Evolutionary conservation across 441 rosid genomes (phyloP).

Genomic region (Populus hybrid): DNA sequence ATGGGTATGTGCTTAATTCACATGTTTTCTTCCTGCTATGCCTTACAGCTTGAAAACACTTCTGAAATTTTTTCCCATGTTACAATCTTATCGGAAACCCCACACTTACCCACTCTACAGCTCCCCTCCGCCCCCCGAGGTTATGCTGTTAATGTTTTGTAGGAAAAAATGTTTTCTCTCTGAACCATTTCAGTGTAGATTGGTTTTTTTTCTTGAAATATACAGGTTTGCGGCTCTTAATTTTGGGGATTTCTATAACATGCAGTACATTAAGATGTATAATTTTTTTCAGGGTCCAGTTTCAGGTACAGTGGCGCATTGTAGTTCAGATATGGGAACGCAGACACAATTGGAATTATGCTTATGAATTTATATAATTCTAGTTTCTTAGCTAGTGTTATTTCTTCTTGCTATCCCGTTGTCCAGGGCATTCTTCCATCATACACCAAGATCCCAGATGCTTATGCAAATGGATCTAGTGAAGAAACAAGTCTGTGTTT

Average conservation of each 20-base stretch:
- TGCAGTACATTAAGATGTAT: slow-evolving; percentile 84
- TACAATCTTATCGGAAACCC: slow-evolving; percentile 86
- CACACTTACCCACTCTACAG: no score
- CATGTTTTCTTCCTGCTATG: neutral
- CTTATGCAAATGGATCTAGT: slow-evolving; percentile 75
- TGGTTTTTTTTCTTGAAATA: slow-evolving; percentile 18
- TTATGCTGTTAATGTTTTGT: slow-evolving; percentile 21
- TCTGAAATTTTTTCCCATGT: slow-evolving; percentile 74
- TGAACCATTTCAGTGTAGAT: slow-evolving; percentile 3
- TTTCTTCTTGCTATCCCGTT: slow-evolving; percentile 10
- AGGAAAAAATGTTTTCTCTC: neutral
- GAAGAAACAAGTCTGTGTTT: slow-evolving; percentile 86
- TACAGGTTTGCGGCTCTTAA: slow-evolving; percentile 90
- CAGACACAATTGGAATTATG: neutral
- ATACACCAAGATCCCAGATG: slow-evolving; percentile 84
- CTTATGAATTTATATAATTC: neutral
- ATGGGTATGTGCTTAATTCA: neutral
- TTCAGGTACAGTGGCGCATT: slow-evolving; percentile 49
- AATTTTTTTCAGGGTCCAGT: slow-evolving; percentile 71
- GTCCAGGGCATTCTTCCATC: slow-evolving; percentile 76
- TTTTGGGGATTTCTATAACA: slow-evolving; percentile 87
- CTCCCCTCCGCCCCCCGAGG: no score
- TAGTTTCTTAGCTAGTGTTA: slow-evolving; percentile 6
- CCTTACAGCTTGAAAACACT: slow-evolving; percentile 89
- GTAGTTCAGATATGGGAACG: neutral